Evolutionary conservation across 2,329 filamentous ascomycete genomes (phyloP), one percentile per base, ranked within the genome.

Genomic region (Cladophialophora chaetospira): DNA sequence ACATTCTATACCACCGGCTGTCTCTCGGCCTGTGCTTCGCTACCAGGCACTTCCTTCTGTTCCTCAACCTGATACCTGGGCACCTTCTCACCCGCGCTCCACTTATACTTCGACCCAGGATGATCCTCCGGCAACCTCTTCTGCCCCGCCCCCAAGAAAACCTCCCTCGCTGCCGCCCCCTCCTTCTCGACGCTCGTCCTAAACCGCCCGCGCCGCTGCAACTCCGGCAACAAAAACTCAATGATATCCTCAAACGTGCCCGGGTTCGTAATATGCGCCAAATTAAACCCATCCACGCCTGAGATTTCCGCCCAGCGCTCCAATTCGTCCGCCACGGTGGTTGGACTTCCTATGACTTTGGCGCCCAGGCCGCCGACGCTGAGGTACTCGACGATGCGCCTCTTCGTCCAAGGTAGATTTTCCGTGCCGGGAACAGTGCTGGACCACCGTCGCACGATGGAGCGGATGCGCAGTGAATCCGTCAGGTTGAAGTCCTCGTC

Each of bases 261-360:
- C 1, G 79, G 78, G 10, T 75, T 76, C n/a, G 77, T 75, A 67
- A 80, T 35, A 26, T 38, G 31, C 19, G 46, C 28, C 5, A 80
- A 56, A 63, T 90, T 91, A 71, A 91, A 91, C 0, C 87, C 87
- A 67, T 90, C 87, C 1, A 90, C 80, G 62, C 88, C 87, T 0
- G 84, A 85, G 67, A 88, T 86, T 4, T 75, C 66, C 0, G 88
- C 75, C 86, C 87, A 90, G 0, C 75, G 71, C 70, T 89, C 84
- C 50, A 90, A 76, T 36, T 80, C 78, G 66, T 90, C 86, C 0
- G 84, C 87, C 1, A 89, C 85, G 62, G 83, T 81, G n/a, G 77
- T 70, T 0, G 86, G 74, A 0, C 84, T 88, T 0, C 87, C 80
- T 10, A 82, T 72, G 4, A 71, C 66, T 1, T 80, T 73, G 0